phyloP scores from a whole-genome alignment of 805 yeast genomes.

The Pichia manshurica region DNA sequence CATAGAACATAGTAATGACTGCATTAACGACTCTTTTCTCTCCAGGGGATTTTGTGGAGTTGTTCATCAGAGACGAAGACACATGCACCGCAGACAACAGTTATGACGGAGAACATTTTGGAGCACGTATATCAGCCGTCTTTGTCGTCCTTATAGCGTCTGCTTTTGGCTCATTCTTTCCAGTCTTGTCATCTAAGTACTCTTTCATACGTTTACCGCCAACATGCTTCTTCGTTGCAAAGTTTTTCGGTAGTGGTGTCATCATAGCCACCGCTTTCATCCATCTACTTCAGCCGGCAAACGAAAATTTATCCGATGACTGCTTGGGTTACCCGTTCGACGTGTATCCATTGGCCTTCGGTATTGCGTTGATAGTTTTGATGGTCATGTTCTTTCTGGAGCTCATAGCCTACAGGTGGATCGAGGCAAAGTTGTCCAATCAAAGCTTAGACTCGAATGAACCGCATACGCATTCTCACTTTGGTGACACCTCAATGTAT shows the following conservation, averaged over 20 bases:
- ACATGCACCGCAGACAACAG: conserved; percentile 18
- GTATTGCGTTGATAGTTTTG: conserved; percentile 44
- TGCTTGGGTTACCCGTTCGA: conserved; percentile 60
- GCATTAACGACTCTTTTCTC: neutral
- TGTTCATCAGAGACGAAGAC: conserved; percentile 12
- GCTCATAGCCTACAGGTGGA: conserved; percentile 41
- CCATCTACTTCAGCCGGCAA: conserved; percentile 67
- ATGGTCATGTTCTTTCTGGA: conserved; percentile 50
- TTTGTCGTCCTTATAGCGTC: conserved; percentile 59
- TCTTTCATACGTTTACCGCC: conserved; percentile 54
- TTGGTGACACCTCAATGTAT: conserved; percentile 37
- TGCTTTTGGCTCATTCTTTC: conserved; percentile 55
- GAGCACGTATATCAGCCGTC: conserved; percentile 51
- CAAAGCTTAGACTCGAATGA: conserved; percentile 19
- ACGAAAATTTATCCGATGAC: conserved; percentile 45
- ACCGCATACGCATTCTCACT: conserved; percentile 48
- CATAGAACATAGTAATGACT: neutral
- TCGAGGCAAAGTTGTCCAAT: conserved; percentile 31
- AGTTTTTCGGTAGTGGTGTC: conserved; percentile 80
- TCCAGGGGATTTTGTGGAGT: conserved; percentile 4
- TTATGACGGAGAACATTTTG: conserved; percentile 30
- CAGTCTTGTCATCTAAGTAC: conserved; percentile 53
- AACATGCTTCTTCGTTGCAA: conserved; percentile 61
- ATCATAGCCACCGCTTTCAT: conserved; percentile 78
- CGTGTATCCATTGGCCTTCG: conserved; percentile 52